phyloP scores from a whole-genome alignment of 176 grass and related monocot species.

The Alopecurus myosuroides region DNA sequence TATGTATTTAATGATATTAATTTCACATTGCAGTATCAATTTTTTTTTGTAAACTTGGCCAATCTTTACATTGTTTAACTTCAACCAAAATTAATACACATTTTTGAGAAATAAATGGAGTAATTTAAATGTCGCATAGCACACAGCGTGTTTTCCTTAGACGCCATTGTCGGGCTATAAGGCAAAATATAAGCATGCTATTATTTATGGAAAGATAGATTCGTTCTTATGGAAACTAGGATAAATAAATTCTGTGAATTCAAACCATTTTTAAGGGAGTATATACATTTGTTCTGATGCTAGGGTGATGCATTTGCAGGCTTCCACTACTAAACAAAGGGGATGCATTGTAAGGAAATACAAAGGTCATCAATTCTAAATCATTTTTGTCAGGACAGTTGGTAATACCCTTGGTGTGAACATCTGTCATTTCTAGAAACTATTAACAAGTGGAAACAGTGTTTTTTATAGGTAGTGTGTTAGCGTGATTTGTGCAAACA shows the following conservation, averaged over 20 bases:
- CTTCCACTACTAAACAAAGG: neutral
- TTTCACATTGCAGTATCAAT: too few species aligned
- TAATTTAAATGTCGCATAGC: neutral
- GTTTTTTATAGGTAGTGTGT: neutral
- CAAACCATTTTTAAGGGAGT: neutral
- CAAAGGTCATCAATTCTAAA: neutral
- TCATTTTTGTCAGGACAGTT: neutral
- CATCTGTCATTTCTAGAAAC: neutral
- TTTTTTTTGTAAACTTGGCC: too few species aligned
- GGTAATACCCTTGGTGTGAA: neutral
- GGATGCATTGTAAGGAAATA: neutral
- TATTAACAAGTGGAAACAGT: neutral
- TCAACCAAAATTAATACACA: too few species aligned
- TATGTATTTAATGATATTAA: too few species aligned
- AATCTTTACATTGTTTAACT: too few species aligned
- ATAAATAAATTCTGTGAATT: neutral
- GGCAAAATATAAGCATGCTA: neutral
- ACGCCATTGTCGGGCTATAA: neutral
- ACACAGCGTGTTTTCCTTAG: neutral
- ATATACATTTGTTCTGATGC: neutral
- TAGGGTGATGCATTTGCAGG: neutral
- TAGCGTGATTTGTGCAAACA: constrained; percentile 3
- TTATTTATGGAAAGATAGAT: neutral
- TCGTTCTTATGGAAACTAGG: neutral
- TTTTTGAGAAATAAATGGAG: too few species aligned